Evolutionary conservation across 306 rosid species (phyloP).

Genomic region (Dalbergia oliveri): DNA sequence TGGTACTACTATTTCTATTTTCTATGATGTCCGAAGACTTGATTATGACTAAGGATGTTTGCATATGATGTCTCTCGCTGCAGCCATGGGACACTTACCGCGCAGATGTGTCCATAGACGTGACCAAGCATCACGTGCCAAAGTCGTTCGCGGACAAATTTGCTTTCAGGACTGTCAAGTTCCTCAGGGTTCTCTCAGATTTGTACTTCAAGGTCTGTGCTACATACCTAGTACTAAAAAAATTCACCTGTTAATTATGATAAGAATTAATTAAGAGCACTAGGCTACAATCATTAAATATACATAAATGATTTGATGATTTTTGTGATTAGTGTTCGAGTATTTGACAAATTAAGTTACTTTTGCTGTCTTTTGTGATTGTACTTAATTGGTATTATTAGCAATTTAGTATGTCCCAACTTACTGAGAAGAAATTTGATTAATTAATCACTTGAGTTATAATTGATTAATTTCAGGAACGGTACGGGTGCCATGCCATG

Average conservation of each 20-base stretch:
- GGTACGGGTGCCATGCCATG: slow-evolving; percentile 88
- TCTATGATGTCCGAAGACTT: too few relatives aligned
- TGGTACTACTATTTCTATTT: too few relatives aligned
- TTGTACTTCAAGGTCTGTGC: slow-evolving; percentile 71
- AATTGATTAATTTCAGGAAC: slow-evolving; percentile 52
- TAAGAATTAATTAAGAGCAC: too few relatives aligned
- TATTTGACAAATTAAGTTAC: neutral
- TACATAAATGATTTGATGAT: neutral
- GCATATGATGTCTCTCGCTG: slow-evolving; percentile 10
- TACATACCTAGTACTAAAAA: neutral
- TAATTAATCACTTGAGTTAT: too few relatives aligned
- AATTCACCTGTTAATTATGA: neutral
- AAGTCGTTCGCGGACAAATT: slow-evolving; percentile 61
- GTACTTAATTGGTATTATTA: neutral
- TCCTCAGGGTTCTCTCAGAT: slow-evolving; percentile 79
- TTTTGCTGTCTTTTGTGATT: neutral
- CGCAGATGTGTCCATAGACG: slow-evolving; percentile 76
- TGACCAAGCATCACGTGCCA: slow-evolving; percentile 81
- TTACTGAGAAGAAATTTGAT: too few relatives aligned
- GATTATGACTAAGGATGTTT: neutral
- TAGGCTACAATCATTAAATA: neutral
- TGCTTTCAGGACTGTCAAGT: slow-evolving; percentile 70
- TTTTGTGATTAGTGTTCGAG: too few relatives aligned
- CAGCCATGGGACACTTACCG: slow-evolving; percentile 88
- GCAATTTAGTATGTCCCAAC: too few relatives aligned